Conservation (phyloP, 192 early-diverging fungal species). For the Podila minutissima region DNA sequence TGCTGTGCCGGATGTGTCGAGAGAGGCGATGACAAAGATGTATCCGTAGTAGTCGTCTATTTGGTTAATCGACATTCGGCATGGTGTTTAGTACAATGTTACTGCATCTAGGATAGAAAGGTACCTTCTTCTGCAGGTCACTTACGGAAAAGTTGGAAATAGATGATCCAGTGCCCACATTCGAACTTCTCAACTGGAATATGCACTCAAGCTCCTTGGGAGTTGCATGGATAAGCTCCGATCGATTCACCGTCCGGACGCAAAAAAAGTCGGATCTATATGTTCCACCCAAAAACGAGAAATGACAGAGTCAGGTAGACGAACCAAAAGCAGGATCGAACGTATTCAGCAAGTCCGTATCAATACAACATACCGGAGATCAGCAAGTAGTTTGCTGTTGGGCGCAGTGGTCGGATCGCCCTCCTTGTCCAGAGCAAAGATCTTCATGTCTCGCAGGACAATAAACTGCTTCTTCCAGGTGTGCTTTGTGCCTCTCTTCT, state of each 20-base stretch:
- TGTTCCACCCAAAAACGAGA: neutral
- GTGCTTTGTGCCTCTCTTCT: constrained; percentile 34
- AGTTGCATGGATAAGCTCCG: constrained; percentile 41
- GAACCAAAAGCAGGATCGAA: too few relatives aligned
- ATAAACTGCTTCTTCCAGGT: constrained; percentile 49
- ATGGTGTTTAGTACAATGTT: neutral
- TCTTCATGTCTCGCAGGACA: constrained; percentile 34
- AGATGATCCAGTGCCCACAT: constrained; percentile 28
- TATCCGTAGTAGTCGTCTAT: constrained; percentile 34
- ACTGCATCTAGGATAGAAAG: too few relatives aligned
- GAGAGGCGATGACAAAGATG: constrained; percentile 3
- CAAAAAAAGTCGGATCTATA: constrained; percentile 49
- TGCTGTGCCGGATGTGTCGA: neutral
- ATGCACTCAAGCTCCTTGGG: constrained; percentile 48
- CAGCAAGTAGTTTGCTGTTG: constrained; percentile 25
- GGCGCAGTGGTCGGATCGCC: constrained; percentile 25
- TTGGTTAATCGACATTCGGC: neutral
- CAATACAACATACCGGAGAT: constrained; percentile 22
- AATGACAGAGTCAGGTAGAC: too few relatives aligned
- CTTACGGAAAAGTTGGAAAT: constrained; percentile 35
- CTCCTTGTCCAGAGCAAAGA: constrained; percentile 44
- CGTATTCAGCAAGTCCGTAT: neutral
- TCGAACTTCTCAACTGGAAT: constrained; percentile 47
- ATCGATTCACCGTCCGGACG: constrained; percentile 44
- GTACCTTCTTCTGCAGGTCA: neutral